Conservation (phyloP, 371 early-diverging fungal species). For the Saksenaea oblongispora region DNA sequence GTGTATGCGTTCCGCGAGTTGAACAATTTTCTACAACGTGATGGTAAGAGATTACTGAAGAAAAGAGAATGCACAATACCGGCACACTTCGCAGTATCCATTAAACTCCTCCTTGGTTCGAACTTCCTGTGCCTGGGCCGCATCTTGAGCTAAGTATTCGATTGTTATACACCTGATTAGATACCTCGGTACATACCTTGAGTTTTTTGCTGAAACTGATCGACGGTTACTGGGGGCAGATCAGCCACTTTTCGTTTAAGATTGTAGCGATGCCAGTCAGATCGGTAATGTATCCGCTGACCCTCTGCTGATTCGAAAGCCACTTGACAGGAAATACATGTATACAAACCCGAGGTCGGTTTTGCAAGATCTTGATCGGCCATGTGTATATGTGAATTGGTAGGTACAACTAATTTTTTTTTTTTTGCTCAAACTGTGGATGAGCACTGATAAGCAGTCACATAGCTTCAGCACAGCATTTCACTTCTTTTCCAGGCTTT, state of each 20-base stretch:
- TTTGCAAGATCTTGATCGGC: constrained; percentile 9
- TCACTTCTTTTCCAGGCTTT: too few relatives aligned
- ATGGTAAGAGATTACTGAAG: not conserved
- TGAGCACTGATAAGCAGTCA: not conserved
- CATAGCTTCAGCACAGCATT: too few relatives aligned
- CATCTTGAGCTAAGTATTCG: constrained; percentile 28
- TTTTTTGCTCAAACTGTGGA: not conserved
- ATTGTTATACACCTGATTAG: not conserved
- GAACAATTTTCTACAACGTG: constrained; percentile 63
- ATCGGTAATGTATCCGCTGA: constrained; percentile 82
- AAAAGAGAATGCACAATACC: constrained; percentile 14
- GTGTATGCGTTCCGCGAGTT: constrained; percentile 78
- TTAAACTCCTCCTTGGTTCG: constrained; percentile 28
- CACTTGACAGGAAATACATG: constrained; percentile 82
- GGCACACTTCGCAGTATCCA: constrained; percentile 42
- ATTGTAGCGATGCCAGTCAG: constrained; percentile 89
- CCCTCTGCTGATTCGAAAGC: constrained; percentile 80
- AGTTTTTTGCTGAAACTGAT: constrained; percentile 63
- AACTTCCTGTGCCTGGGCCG: constrained; percentile 18
- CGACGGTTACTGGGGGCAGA: constrained; percentile 73
- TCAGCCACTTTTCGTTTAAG: constrained; percentile 84
- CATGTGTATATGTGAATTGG: not conserved
- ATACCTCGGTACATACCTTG: constrained; percentile 26
- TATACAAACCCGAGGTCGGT: constrained; percentile 46
- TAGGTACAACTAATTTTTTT: not conserved